These are phyloP conservation scores for Coemansia sp. DNA, from an alignment of 192 early-diverging fungal genomes.

Conservation along the genomic window DNA sequence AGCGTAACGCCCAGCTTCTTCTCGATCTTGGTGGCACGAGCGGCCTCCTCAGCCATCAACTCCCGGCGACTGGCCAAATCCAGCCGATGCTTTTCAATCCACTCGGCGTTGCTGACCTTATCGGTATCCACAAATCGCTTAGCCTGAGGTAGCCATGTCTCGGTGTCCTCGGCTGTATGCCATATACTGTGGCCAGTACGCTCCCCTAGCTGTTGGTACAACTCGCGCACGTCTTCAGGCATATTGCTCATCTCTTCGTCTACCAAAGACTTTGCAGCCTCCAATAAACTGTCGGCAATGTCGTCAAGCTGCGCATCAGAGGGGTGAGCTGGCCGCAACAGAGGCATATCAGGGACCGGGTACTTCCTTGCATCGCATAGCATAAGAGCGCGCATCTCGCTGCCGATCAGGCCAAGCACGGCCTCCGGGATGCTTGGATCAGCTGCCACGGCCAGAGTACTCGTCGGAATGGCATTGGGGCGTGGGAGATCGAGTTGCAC, in stretches of 20 bases:
- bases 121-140: conserved; percentile 5
- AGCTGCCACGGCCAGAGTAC: conserved; percentile 15
- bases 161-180: conserved; percentile 22
- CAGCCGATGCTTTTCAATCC: conserved; percentile 33
- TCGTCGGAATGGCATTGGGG: conserved; percentile 52
- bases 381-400: conserved; percentile 75
- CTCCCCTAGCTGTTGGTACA: conserved; percentile 15
- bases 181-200: conserved; percentile 35
- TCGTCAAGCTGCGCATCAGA: conserved; percentile 38
- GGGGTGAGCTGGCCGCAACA: conserved; percentile 33
- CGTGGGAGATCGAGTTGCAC: conserved; percentile 80
- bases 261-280: conserved; percentile 61
- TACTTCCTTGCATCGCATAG: conserved; percentile 71
- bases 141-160: conserved; percentile 32
- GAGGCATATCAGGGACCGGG: conserved; percentile 68
- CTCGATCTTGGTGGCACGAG: conserved; percentile 82
- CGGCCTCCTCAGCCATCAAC: conserved; percentile 74
- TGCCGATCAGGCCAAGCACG: conserved; percentile 63
- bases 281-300: conserved; percentile 64
- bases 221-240: conserved; percentile 14
- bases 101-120: conserved; percentile 11
- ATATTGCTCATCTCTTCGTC: conserved; percentile 49
- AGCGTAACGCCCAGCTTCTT: conserved; percentile 76
- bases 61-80: conserved; percentile 57
- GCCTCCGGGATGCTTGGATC: conserved; percentile 31